Evolutionary conservation across 345 rosid genomes (phyloP).

Genomic region (Pugionium cornutum): DNA sequence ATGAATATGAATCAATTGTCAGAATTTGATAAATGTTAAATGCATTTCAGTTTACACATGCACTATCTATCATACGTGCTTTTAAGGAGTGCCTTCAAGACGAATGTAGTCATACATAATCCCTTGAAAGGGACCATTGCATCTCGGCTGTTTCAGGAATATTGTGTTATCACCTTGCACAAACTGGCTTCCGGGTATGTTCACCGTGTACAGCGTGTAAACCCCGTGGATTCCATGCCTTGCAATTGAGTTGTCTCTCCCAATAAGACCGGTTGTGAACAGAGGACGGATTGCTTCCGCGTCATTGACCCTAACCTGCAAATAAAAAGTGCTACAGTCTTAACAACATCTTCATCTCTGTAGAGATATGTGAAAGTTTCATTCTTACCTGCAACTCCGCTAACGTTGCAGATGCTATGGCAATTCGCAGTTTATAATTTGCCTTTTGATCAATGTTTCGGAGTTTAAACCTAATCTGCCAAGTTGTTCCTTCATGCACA

Average conservation of each 20-base stretch:
- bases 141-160: slow-evolving; percentile 70
- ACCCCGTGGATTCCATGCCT: slow-evolving; percentile 90
- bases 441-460: slow-evolving; percentile 43
- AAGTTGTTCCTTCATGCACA: slow-evolving; percentile 40
- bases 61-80: not conserved
- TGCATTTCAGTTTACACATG: not conserved
- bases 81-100: slow-evolving; percentile 57
- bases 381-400: slow-evolving; percentile 76
- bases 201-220: slow-evolving; percentile 61
- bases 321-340: slow-evolving; percentile 9
- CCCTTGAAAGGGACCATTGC: slow-evolving; percentile 65
- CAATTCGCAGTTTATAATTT: slow-evolving; percentile 62
- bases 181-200: slow-evolving; percentile 55
- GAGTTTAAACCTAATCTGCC: slow-evolving; percentile 75
- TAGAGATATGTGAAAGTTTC: slow-evolving; percentile 1
- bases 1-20: slow-evolving; percentile 21
- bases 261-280: slow-evolving; percentile 79
- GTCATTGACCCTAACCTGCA: slow-evolving; percentile 74
- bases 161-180: slow-evolving; percentile 71
- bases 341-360: not conserved
- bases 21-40: slow-evolving; percentile 5
- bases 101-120: slow-evolving; percentile 87
- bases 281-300: slow-evolving; percentile 56
- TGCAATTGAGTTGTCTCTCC: slow-evolving; percentile 88
- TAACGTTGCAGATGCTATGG: slow-evolving; percentile 78